These are phyloP conservation scores for Aureobasidium musti DNA, from an alignment of 2,329 filamentous ascomycete species.

Conservation along the genomic window DNA sequence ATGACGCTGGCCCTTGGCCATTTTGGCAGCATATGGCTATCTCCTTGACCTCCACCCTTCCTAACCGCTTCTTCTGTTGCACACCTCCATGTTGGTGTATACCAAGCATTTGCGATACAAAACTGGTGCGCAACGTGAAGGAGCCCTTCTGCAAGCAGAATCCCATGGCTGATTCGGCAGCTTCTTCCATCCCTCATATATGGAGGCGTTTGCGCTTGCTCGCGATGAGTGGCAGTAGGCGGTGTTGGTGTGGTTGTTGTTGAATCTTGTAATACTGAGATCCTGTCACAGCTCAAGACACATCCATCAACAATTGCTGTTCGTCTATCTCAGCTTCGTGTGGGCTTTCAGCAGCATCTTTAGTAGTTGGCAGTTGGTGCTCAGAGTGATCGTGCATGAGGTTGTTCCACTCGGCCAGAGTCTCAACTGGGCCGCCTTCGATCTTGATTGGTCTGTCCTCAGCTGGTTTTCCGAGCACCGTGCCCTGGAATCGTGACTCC, in stretches of 20 bases:
- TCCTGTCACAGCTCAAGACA: neutral
- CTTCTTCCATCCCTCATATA: no score
- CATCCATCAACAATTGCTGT: slow-evolving; percentile 25
- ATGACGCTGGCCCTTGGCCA: neutral
- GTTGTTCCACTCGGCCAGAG: slow-evolving; percentile 65
- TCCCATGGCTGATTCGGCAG: no score
- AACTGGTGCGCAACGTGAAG: no score
- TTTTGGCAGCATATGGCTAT: neutral
- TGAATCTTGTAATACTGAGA: neutral
- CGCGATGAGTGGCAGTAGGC: neutral
- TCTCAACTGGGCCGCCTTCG: slow-evolving; percentile 72
- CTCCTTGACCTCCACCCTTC: neutral
- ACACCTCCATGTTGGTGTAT: no score
- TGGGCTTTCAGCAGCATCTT: slow-evolving; percentile 18
- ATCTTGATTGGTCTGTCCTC: slow-evolving; percentile 73
- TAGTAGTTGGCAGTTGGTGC: slow-evolving; percentile 24
- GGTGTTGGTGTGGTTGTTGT: neutral
- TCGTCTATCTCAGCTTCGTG: slow-evolving; percentile 25
- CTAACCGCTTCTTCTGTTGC: no score
- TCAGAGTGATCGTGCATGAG: slow-evolving; percentile 25
- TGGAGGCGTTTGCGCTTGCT: neutral
- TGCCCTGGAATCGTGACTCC: slow-evolving; percentile 82
- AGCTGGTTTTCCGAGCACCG: slow-evolving; percentile 71
- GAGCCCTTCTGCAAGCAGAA: no score
- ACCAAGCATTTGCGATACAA: no score